phyloP scores from a whole-genome alignment of 1,284 basidiomycete genomes.

The Pyrrhoderma noxium region DNA sequence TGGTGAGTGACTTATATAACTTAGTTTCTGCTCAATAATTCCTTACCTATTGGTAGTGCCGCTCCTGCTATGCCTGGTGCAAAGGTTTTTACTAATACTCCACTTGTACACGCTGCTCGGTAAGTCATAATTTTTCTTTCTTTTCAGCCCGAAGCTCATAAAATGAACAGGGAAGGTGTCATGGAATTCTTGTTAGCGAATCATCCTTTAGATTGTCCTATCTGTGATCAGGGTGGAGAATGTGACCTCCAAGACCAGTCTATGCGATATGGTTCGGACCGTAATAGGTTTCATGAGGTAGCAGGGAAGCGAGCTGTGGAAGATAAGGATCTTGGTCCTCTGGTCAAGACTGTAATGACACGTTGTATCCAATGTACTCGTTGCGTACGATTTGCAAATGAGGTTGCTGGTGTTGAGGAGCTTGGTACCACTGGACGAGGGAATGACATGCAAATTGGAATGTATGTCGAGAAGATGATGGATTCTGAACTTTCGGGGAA shows the following conservation, averaged over 20 bases:
- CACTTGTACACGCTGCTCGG: conserved; percentile 92
- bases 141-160: not conserved
- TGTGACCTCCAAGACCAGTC: conserved; percentile 99
- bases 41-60: conserved; percentile 46
- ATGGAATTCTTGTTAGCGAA: conserved; percentile 99
- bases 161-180: conserved; percentile 73
- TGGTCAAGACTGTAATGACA: conserved; percentile 99
- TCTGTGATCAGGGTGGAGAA: conserved; percentile 98
- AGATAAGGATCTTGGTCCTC: conserved; percentile 96
- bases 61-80: conserved; percentile 98
- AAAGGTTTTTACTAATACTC: conserved; percentile 94
- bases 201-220: conserved; percentile 97
- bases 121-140: conserved; percentile 28
- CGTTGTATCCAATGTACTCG: conserved; percentile 99
- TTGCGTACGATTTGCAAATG: conserved; percentile 98
- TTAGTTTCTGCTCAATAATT: not conserved
- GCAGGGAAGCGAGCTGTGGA: conserved; percentile 97
- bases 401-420: conserved; percentile 97
- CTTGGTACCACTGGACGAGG: conserved; percentile 95
- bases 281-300: conserved; percentile 96
- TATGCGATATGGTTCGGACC: conserved; percentile 98
- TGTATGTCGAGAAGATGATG: conserved; percentile 97
- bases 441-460: conserved; percentile 98
- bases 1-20: conserved; percentile 47
- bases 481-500: conserved; percentile 98